Conservation (phyloP, 2,329 filamentous ascomycete species). For the Scolecobasidium constrictum region DNA sequence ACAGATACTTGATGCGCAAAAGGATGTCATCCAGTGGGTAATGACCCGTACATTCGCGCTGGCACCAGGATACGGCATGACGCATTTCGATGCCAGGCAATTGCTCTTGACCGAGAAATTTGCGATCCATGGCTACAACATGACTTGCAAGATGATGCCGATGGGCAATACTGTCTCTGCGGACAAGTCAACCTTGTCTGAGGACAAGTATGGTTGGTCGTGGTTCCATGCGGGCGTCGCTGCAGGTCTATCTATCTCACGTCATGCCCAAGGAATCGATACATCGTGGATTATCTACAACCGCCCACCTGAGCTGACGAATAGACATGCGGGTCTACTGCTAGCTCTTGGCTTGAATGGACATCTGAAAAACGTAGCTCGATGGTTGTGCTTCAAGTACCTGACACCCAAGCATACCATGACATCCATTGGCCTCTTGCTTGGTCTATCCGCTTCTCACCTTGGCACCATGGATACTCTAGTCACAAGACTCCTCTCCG, state of each 20-base stretch:
- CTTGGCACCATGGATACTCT: constrained; percentile 95
- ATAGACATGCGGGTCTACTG: constrained; percentile 90
- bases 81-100: constrained; percentile 78
- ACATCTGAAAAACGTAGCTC: constrained; percentile 85
- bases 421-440: constrained; percentile 91
- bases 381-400: constrained; percentile 99
- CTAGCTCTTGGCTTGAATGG: constrained; percentile 87
- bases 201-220: constrained; percentile 96
- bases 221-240: constrained; percentile 96
- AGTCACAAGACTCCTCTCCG: constrained; percentile 84
- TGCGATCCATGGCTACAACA: constrained; percentile 78
- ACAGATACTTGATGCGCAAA: constrained; percentile 83
- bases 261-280: constrained; percentile 83
- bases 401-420: constrained; percentile 98
- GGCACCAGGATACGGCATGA: constrained; percentile 73
- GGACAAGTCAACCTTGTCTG: constrained; percentile 75
- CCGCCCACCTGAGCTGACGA: constrained; percentile 84
- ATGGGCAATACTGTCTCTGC: constrained; percentile 88
- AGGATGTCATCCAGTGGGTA: constrained; percentile 75
- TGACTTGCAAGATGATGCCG: constrained; percentile 85
- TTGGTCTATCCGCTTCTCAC: constrained; percentile 87
- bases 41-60: constrained; percentile 82
- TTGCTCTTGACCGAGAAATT: constrained; percentile 90
- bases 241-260: constrained; percentile 84
- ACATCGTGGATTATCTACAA: constrained; percentile 99